Conservation (phyloP, 352 stramenopile species). For the Phytophthora sp. region DNA sequence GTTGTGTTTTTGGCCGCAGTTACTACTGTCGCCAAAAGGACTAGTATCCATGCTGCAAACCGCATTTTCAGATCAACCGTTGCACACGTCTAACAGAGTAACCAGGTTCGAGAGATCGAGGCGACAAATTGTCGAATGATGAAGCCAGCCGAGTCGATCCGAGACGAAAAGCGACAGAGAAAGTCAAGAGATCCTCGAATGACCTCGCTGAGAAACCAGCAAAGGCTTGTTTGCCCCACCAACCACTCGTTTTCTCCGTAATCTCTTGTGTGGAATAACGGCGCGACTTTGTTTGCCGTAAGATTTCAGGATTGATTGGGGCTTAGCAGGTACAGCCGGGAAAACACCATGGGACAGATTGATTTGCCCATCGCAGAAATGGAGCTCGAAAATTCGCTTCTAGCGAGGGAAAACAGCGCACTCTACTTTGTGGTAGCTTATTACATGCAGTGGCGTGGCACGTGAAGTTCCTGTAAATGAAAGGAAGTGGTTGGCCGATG, state of each 20-base stretch:
- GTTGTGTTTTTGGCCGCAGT: conserved; percentile 16
- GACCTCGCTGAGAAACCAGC: background rate
- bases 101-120: background rate
- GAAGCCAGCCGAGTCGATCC: background rate
- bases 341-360: conserved; percentile 6
- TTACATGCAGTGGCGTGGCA: no score
- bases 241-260: conserved; percentile 2
- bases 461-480: no score
- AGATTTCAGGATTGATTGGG: background rate
- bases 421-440: no score
- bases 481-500: no score
- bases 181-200: background rate
- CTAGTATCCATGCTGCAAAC: background rate
- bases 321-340: background rate
- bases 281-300: background rate
- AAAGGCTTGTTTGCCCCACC: background rate
- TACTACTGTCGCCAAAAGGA: background rate
- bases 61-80: background rate
- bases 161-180: conserved; percentile 5
- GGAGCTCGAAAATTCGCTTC: no score
- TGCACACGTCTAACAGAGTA: background rate
- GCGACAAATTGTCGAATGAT: conserved; percentile 21
- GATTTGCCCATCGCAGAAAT: background rate
- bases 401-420: no score
- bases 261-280: conserved; percentile 8